These are phyloP conservation scores for Exserohilum rostratum DNA, from an alignment of 2,329 filamentous ascomycete species.

Conservation along the genomic window DNA sequence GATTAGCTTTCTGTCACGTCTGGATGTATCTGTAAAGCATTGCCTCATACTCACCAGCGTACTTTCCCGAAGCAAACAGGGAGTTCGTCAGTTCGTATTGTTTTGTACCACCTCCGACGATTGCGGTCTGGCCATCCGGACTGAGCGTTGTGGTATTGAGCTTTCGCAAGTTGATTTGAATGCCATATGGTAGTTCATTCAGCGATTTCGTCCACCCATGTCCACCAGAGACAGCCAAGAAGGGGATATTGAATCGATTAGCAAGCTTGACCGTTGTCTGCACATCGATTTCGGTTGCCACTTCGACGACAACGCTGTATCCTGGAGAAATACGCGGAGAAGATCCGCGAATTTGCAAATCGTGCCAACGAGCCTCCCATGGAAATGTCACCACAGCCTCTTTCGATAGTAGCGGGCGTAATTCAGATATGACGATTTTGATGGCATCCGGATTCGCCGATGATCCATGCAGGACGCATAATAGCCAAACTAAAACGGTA, in stretches of 20 bases:
- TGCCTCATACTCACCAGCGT: constrained; percentile 32
- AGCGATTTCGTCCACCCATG: constrained; percentile 44
- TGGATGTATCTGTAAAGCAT: neutral
- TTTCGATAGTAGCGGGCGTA: constrained; percentile 12
- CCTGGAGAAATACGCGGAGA: constrained; percentile 23
- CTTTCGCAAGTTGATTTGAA: constrained; percentile 41
- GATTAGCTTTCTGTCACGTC: neutral
- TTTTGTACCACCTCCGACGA: constrained; percentile 36
- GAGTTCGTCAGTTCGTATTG: constrained; percentile 34
- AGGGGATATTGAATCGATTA: constrained; percentile 37
- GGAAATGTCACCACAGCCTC: constrained; percentile 22
- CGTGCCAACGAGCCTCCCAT: constrained; percentile 18
- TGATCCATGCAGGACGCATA: neutral
- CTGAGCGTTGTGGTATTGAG: constrained; percentile 36
- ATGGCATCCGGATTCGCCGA: neutral
- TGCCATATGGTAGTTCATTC: constrained; percentile 29
- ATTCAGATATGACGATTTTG: neutral
- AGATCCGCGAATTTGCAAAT: constrained; percentile 20
- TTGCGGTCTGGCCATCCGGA: constrained; percentile 25
- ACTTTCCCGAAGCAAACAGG: constrained; percentile 35
- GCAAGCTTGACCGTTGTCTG: constrained; percentile 16
- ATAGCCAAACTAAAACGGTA: neutral
- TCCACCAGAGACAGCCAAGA: constrained; percentile 44
- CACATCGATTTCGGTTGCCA: constrained; percentile 26
- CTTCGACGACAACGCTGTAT: constrained; percentile 24